These are phyloP conservation scores for Halenospora varia DNA, from an alignment of 495 filamentous ascomycete genomes.

Conservation along the genomic window DNA sequence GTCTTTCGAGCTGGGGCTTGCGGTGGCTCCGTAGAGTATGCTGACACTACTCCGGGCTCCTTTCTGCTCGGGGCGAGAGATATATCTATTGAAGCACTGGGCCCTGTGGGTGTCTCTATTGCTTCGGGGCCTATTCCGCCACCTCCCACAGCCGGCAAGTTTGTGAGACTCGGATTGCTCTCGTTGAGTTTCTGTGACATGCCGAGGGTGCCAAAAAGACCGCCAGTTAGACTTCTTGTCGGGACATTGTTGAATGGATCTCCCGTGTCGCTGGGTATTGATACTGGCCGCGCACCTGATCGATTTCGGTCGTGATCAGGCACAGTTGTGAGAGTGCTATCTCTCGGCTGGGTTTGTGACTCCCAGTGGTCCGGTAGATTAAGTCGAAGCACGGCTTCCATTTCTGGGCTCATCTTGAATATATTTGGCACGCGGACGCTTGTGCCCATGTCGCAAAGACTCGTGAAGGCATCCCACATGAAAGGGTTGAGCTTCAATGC, in stretches of 20 bases:
- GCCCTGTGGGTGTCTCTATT: slow-evolving; percentile 33
- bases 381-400: slow-evolving; percentile 36
- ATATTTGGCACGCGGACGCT: slow-evolving; percentile 76
- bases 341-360: slow-evolving; percentile 3
- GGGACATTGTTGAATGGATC: slow-evolving; percentile 30
- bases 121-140: slow-evolving; percentile 27
- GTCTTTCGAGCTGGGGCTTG: slow-evolving; percentile 25
- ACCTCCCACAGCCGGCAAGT: slow-evolving; percentile 24
- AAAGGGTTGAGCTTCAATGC: slow-evolving; percentile 89
- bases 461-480: slow-evolving; percentile 95
- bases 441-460: slow-evolving; percentile 65
- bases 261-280: slow-evolving; percentile 15
- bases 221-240: slow-evolving; percentile 20
- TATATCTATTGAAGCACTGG: slow-evolving; percentile 24
- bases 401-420: slow-evolving; percentile 72
- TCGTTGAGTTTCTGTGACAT: slow-evolving; percentile 56
- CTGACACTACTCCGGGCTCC: slow-evolving; percentile 20
- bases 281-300: slow-evolving; percentile 13
- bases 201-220: slow-evolving; percentile 44
- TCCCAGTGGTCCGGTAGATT: slow-evolving; percentile 16
- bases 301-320: slow-evolving; percentile 22
- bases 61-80: slow-evolving; percentile 15
- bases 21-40: slow-evolving; percentile 25
- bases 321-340: slow-evolving; percentile 9
- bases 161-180: slow-evolving; percentile 33